phyloP scores from a whole-genome alignment of 371 early-diverging fungal species.

The Umbelopsis sp. region DNA sequence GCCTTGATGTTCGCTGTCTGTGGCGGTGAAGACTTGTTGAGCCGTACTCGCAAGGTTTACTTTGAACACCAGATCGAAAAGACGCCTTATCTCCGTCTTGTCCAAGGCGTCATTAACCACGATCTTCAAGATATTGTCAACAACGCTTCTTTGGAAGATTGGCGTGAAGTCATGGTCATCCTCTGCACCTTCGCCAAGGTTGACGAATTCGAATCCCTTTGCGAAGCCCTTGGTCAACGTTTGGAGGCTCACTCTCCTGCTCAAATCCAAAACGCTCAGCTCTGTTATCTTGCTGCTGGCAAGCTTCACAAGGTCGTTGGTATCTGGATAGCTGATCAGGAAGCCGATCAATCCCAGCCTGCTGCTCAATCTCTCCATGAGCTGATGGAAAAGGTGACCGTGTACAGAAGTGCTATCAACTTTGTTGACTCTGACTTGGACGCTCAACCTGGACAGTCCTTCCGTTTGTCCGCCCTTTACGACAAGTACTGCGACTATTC shows the following conservation, averaged over 20 bases:
- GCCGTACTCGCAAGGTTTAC: slow-evolving; percentile 83
- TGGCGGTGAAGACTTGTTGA: slow-evolving; percentile 84
- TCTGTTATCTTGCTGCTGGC: slow-evolving; percentile 91
- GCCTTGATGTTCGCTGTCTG: slow-evolving; percentile 90
- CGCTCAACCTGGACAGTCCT: slow-evolving; percentile 47
- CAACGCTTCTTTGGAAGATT: slow-evolving; percentile 79
- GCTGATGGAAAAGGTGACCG: slow-evolving; percentile 88
- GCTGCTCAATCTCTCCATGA: slow-evolving; percentile 67
- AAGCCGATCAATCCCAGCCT: slow-evolving; percentile 37
- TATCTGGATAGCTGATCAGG: slow-evolving; percentile 72
- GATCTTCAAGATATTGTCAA: slow-evolving; percentile 84
- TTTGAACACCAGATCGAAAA: slow-evolving; percentile 65
- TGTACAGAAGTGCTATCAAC: slow-evolving; percentile 88
- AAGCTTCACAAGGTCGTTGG: slow-evolving; percentile 83
- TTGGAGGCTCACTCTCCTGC: slow-evolving; percentile 58
- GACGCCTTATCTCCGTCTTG: slow-evolving; percentile 78
- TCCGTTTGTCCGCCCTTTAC: slow-evolving; percentile 76
- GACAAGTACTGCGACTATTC: slow-evolving; percentile 90
- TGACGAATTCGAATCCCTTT: slow-evolving; percentile 73
- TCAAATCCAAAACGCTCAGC: slow-evolving; percentile 69
- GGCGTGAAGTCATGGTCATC: slow-evolving; percentile 90
- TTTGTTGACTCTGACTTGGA: slow-evolving; percentile 68
- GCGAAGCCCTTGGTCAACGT: slow-evolving; percentile 73
- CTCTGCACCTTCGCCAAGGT: slow-evolving; percentile 90
- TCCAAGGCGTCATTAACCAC: slow-evolving; percentile 80